Conservation (phyloP, 2,329 filamentous ascomycete genomes). For the Teratosphaeria zuluensis region DNA sequence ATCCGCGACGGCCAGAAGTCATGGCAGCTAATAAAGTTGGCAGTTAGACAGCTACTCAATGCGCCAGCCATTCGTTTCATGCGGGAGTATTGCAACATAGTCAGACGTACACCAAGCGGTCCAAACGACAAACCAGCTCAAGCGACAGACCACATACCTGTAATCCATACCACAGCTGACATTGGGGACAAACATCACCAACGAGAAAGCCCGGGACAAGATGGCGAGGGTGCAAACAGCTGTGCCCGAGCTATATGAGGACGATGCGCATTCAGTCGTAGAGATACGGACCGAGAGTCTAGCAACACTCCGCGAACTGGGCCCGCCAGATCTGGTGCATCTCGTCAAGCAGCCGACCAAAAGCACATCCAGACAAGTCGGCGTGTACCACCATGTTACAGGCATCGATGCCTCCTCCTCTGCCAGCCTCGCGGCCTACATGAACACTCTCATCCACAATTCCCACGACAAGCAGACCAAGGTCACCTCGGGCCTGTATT, state of each 20-base stretch:
- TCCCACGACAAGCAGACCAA: slow-evolving; percentile 77
- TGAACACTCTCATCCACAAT: slow-evolving; percentile 92
- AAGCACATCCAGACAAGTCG: slow-evolving; percentile 49
- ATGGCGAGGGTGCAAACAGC: slow-evolving; percentile 18
- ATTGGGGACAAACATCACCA: background rate
- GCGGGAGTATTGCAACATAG: background rate
- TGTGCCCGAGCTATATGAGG: slow-evolving; percentile 62
- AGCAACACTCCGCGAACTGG: slow-evolving; percentile 76
- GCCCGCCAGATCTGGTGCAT: slow-evolving; percentile 91
- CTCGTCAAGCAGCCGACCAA: slow-evolving; percentile 68
- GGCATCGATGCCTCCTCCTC: slow-evolving; percentile 96
- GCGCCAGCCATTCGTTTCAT: background rate
- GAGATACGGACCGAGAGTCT: slow-evolving; percentile 88
- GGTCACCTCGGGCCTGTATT: slow-evolving; percentile 89
- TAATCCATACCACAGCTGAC: no score
- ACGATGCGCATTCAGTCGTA: slow-evolving; percentile 81
- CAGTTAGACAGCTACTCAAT: background rate
- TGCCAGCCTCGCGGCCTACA: slow-evolving; percentile 91
- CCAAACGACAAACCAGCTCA: no score
- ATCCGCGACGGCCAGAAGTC: background rate
- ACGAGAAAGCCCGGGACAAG: background rate
- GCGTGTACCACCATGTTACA: slow-evolving; percentile 95
- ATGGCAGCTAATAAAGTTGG: background rate
- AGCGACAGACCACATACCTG: no score
- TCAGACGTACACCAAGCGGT: background rate